Evolutionary conservation across 441 rosid species (phyloP), one percentile per base, ranked within the genome.

Genomic region (Macaranga tanarius): DNA sequence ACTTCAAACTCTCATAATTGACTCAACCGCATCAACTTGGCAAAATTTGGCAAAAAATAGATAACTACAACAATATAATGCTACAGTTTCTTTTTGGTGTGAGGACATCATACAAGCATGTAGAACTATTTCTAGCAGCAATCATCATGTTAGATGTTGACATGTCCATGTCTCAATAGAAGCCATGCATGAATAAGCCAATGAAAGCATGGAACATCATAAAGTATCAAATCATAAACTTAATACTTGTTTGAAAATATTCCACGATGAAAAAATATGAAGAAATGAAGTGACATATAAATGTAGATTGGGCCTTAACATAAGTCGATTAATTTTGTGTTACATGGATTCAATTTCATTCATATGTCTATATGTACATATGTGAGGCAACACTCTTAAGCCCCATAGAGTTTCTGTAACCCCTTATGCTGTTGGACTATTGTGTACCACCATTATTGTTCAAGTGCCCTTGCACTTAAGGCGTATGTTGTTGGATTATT

Each of bases 1-100:
- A 68, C 68, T 22, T 71, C 20, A 72, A 40, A 75, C 71, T 62
- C 50, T 12, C 62, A 16, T 68, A 17, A 45, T 16, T 3, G 25
- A 34, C 28, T 54, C 54, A 52, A 31, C 25, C 28, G 47, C 47
- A 61, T 61, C 65, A 61, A 61, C 48, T 31, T 38, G 13, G 25
- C 20, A 16, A 62, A 38, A 11, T 7, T 19, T 38, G 0, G 4
- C 0, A 25, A 0, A 23, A 2, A 44, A 44, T 45, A 22, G 19
- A 55, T 67, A 54, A 31, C 38, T 50, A 19, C 56, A 54, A 26
- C 44, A 64, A 64, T 48, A 22, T 11, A 34, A 31, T 16, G 67
- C 65, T 52, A 34, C 38, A 44, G 16, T 42, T 17, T 15, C 22
- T 67, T 40, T 55, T 51, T 17, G 25, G 51, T 55, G 52, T 15